phyloP scores from a whole-genome alignment of 345 rosid genomes.

The Rhodamnia rubescens region DNA sequence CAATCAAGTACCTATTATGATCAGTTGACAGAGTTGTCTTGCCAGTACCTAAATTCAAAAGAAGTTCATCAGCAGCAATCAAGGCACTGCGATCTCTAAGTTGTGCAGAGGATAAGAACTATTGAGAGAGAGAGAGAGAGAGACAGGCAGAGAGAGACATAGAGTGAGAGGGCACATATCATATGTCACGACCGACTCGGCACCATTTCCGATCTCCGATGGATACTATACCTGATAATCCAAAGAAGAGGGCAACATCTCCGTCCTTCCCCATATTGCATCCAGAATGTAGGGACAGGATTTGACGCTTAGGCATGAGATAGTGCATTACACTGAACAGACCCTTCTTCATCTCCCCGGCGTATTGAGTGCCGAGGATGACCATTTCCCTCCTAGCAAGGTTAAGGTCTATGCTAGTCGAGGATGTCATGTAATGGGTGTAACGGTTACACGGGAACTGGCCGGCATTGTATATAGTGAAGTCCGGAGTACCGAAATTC shows the following conservation, averaged over 20 bases:
- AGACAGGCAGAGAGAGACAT: background rate
- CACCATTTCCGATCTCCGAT: constrained; percentile 16
- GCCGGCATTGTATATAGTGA: constrained; percentile 98
- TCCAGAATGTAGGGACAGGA: constrained; percentile 94
- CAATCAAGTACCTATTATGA: constrained; percentile 79
- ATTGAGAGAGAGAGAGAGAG: background rate
- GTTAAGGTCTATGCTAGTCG: constrained; percentile 93
- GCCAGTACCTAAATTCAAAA: constrained; percentile 56
- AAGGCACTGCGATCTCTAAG: background rate
- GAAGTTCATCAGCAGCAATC: constrained; percentile 7
- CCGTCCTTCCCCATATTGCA: constrained; percentile 99
- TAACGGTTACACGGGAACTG: constrained; percentile 98
- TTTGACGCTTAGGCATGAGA: constrained; percentile 97
- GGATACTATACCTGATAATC: constrained; percentile 81
- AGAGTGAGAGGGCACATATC: constrained; percentile 14
- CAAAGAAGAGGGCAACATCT: constrained; percentile 99
- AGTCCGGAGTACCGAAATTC: constrained; percentile 96
- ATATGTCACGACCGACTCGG: constrained; percentile 3
- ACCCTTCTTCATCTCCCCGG: constrained; percentile 99
- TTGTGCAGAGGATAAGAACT: background rate
- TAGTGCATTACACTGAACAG: constrained; percentile 97
- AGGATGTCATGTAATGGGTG: constrained; percentile 98
- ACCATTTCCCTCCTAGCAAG: constrained; percentile 96
- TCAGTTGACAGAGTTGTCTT: constrained; percentile 96
- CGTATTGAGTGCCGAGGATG: constrained; percentile 95